Evolutionary conservation across 805 yeast genomes (phyloP).

Genomic region (Monosporozyma unispora): DNA sequence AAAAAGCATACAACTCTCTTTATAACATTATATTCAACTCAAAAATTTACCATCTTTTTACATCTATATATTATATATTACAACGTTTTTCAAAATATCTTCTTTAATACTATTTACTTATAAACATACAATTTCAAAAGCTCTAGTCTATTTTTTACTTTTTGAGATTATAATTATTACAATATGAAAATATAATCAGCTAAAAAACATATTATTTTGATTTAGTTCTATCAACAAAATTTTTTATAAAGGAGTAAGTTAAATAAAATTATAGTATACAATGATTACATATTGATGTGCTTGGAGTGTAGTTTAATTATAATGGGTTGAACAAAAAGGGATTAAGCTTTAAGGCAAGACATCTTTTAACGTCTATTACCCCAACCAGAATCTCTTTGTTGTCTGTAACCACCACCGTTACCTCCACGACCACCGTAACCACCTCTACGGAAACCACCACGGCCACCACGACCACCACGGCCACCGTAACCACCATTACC

Average conservation of each 20-base stretch:
- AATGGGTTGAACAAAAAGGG: too few relatives aligned
- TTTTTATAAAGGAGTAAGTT: background rate
- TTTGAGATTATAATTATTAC: too few relatives aligned
- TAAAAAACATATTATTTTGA: background rate
- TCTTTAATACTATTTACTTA: too few relatives aligned
- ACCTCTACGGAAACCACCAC: constrained; percentile 37
- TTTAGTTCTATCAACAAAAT: background rate
- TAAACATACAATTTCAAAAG: background rate
- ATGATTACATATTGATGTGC: background rate
- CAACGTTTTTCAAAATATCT: too few relatives aligned
- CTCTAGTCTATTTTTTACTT: too few relatives aligned
- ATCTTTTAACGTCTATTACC: constrained; percentile 20
- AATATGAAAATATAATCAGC: too few relatives aligned
- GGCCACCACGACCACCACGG: constrained; percentile 41
- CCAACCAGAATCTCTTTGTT: constrained; percentile 6
- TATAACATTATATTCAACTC: background rate
- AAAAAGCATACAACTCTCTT: background rate
- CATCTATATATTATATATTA: background rate
- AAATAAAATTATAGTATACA: constrained; percentile 1
- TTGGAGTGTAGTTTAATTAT: too few relatives aligned
- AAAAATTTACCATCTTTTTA: background rate
- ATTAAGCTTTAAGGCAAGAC: too few relatives aligned
- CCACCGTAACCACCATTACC: constrained; percentile 47
- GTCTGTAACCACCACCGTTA: constrained; percentile 32
- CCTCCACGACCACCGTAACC: constrained; percentile 34